These are phyloP conservation scores for Aschersonia sp. DNA, from an alignment of 2,329 filamentous ascomycete species.

Conservation along the genomic window DNA sequence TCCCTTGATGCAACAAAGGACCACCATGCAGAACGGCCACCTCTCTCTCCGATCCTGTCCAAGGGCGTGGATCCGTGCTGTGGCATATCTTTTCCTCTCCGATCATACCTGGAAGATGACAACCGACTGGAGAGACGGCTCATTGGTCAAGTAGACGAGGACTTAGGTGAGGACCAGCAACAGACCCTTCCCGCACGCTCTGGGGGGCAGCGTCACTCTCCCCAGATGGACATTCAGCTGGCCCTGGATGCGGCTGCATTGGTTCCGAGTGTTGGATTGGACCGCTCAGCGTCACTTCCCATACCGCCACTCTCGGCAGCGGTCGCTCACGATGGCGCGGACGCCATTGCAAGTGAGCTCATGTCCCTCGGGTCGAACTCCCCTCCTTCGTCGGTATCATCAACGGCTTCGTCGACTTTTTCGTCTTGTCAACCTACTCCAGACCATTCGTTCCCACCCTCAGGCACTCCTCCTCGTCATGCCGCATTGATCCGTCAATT, in stretches of 20 bases:
- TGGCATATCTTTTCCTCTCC: conserved; percentile 1
- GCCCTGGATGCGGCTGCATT: no score
- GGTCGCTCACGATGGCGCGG: neutral
- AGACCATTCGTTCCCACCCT: neutral
- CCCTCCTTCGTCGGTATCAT: neutral
- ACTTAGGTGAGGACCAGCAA: no score
- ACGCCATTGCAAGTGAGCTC: neutral
- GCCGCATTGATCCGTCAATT: conserved; percentile 1
- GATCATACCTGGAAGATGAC: conserved; percentile 1
- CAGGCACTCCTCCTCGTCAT: neutral
- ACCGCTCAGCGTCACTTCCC: neutral
- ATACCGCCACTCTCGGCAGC: neutral
- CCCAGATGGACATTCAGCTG: no score
- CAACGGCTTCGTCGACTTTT: conserved; percentile 1
- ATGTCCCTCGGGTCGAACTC: neutral
- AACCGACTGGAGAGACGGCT: conserved; percentile 1
- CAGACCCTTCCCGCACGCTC: neutral
- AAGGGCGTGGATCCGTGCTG: no score
- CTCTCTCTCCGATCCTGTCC: no score
- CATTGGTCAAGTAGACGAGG: neutral
- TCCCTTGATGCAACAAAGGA: no score
- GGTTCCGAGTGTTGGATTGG: neutral
- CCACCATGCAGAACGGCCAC: no score
- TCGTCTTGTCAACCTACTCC: neutral
- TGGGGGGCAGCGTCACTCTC: neutral